Conservation (phyloP, 768 basidiomycete species). For the Nevesoporus exiguus region DNA sequence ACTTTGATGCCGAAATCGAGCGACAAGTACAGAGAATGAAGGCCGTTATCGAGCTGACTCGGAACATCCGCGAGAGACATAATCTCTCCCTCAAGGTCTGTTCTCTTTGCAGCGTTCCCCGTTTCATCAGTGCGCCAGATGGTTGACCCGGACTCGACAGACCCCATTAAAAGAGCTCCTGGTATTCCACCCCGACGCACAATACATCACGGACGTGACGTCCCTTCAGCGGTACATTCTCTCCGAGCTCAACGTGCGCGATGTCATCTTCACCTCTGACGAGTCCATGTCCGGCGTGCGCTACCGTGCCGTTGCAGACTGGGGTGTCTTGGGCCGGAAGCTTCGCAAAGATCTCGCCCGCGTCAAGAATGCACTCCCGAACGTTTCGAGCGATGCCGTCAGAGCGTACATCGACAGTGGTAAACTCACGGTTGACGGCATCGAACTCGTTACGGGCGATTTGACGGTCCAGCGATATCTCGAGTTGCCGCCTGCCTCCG, state of each 20-base stretch:
- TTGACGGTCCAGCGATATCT: constrained; percentile 88
- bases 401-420: constrained; percentile 73
- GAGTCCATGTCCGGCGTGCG: constrained; percentile 82
- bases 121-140: background rate
- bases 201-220: constrained; percentile 82
- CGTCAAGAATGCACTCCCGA: constrained; percentile 84
- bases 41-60: constrained; percentile 86
- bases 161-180: constrained; percentile 90
- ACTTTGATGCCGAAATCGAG: constrained; percentile 92
- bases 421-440: constrained; percentile 82
- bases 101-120: background rate
- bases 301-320: constrained; percentile 92
- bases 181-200: constrained; percentile 85
- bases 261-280: constrained; percentile 85
- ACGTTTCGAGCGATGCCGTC: constrained; percentile 76
- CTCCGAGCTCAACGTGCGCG: constrained; percentile 93
- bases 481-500: constrained; percentile 60
- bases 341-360: constrained; percentile 87
- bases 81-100: constrained; percentile 85
- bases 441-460: constrained; percentile 87
- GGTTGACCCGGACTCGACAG: constrained; percentile 36
- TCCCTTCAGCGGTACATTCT: constrained; percentile 85
- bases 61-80: constrained; percentile 84
- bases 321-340: constrained; percentile 91
- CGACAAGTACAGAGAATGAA: constrained; percentile 95